phyloP scores from a whole-genome alignment of 2,329 filamentous ascomycete genomes.

The Clarireedia homoeocarpa region DNA sequence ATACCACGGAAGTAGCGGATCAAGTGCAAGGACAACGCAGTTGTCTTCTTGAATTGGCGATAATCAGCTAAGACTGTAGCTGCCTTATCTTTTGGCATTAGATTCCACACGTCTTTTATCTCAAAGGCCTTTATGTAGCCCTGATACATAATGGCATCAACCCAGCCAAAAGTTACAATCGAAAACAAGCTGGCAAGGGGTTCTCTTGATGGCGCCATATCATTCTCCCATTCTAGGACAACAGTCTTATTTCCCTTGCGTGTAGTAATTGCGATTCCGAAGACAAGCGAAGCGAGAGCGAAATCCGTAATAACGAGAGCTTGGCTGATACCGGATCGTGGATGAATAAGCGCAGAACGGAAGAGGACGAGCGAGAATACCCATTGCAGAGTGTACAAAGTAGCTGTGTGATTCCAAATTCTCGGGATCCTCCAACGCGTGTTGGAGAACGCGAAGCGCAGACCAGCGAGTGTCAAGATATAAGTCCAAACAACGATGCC shows the following conservation, averaged over 20 bases:
- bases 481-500: slow-evolving; percentile 75
- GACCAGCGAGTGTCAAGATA: slow-evolving; percentile 61
- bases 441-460: slow-evolving; percentile 62
- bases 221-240: slow-evolving; percentile 79
- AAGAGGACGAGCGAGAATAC: slow-evolving; percentile 68
- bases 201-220: slow-evolving; percentile 78
- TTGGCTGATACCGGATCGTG: slow-evolving; percentile 53
- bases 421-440: slow-evolving; percentile 59
- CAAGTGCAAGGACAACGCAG: slow-evolving; percentile 70
- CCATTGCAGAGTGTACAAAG: slow-evolving; percentile 79
- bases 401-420: slow-evolving; percentile 88
- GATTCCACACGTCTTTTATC: slow-evolving; percentile 83
- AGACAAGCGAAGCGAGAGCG: slow-evolving; percentile 62
- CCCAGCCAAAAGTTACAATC: slow-evolving; percentile 80
- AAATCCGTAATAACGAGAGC: slow-evolving; percentile 68
- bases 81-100: slow-evolving; percentile 82
- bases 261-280: slow-evolving; percentile 69
- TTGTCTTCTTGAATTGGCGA: slow-evolving; percentile 76
- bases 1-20: slow-evolving; percentile 74
- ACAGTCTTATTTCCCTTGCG: slow-evolving; percentile 90
- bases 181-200: slow-evolving; percentile 85
- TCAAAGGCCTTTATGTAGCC: slow-evolving; percentile 82
- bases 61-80: slow-evolving; percentile 73
- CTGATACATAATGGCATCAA: slow-evolving; percentile 80
- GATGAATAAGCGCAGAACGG: slow-evolving; percentile 77